Base-by-base conservation (phyloP, 257 asterid genomes). In the Verbena officinalis region DNA sequence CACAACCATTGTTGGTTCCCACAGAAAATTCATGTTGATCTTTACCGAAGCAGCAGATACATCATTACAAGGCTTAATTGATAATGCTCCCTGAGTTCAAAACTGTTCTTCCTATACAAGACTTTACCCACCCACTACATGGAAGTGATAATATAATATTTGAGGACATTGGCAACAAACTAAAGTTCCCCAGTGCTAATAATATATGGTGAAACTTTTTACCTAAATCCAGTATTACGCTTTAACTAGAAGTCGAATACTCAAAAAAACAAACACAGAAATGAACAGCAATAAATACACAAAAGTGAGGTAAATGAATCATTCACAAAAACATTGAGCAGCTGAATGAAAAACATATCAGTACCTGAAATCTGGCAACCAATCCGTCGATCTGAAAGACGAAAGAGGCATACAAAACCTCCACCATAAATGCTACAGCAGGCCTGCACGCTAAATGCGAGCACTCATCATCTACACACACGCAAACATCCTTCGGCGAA, bases 391-490 rank as follows among this genome's bases (percentile, higher is more conserved):
- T 67, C 78, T 93, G 91, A 76, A 93, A 87, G 39, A 81, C 80
- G 58, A 71, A 84, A 17, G 98, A 79, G 14, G 83, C 76, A 72
- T 85, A 93, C 73, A 93, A 68, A 71, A 86, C 80, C 73, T 87
- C 94, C 71, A 77, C 85, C 83, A 82, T 54, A 76, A 87, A 87
- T 34, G 72, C 80, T 36, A 90, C 75, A 3, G 79, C 89, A 22
- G 98, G 98, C 73, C 87, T 79, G 56, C 98, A 93, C 23, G 94
- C 97, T 70, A 81, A 78, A 70, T 93, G 98, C 49, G 75, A 68
- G 80, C 98, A 93, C 55, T 85, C 91, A 19, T 84, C 90, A 67
- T 93, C 98, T 57, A 82, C 90, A 59, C 98, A 93, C 14, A 77
- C 70, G 64, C 89, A 77, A 30, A 87, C 95, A 64, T 75, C 88